These are phyloP conservation scores for Rhizopogon roseolus DNA, from an alignment of 768 basidiomycete genomes.

Conservation along the genomic window DNA sequence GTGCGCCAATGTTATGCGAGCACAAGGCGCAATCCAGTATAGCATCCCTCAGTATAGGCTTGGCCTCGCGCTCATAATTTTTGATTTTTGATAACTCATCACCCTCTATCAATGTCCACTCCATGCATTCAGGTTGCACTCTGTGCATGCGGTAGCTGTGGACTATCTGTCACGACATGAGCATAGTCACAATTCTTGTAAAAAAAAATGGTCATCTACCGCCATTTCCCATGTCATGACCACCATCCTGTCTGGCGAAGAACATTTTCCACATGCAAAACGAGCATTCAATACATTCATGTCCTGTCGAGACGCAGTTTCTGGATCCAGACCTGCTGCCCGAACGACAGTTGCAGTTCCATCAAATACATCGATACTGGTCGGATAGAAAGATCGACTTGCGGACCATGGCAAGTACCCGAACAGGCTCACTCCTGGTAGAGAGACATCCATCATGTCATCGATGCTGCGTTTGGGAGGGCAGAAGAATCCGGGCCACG, in stretches of 20 bases:
- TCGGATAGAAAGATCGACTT: background rate
- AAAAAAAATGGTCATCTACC: background rate
- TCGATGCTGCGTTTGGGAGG: background rate
- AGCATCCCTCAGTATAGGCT: background rate
- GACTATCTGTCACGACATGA: background rate
- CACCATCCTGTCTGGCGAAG: background rate
- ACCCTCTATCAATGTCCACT: background rate
- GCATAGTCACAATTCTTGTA: background rate
- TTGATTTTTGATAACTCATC: background rate
- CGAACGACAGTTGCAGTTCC: background rate
- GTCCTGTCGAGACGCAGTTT: background rate
- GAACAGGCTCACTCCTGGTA: background rate
- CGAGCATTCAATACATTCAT: background rate
- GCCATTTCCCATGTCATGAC: conserved; percentile 1
- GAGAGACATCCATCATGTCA: background rate
- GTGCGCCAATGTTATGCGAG: background rate
- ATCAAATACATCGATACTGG: background rate
- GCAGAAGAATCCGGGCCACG: background rate
- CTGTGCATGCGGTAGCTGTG: background rate
- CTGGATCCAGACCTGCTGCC: background rate
- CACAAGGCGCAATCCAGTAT: background rate
- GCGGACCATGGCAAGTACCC: background rate
- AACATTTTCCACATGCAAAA: conserved; percentile 1
- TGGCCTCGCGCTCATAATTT: background rate
- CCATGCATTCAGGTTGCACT: background rate